Percentiles rank a stretch among this genome's conserved stretches.
These are phyloP conservation scores for Blastomyces percursus DNA, from an alignment of 2,329 filamentous ascomycete genomes.

Conservation along the genomic window DNA sequence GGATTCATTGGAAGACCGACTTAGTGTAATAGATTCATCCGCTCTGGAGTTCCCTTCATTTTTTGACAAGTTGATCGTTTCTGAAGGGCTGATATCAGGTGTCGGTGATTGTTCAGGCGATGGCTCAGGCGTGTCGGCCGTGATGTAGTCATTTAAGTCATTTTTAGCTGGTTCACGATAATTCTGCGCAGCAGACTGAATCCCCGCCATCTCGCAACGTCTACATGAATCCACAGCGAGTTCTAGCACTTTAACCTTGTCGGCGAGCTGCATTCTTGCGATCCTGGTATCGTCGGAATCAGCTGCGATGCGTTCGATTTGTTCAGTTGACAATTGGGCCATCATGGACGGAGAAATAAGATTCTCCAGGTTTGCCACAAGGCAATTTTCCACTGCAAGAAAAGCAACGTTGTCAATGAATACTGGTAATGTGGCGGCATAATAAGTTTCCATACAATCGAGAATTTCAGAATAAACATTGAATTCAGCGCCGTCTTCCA, in stretches of 20 bases:
- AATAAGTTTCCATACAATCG: conserved; percentile 19
- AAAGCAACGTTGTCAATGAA: conserved; percentile 31
- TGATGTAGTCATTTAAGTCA: conserved; percentile 5
- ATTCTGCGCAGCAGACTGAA: conserved; percentile 12
- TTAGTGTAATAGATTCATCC: not conserved
- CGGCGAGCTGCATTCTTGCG: conserved; percentile 7
- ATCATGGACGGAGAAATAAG: conserved; percentile 25
- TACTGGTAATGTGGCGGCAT: conserved; percentile 19
- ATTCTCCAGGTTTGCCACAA: conserved; percentile 25
- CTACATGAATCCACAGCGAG: conserved; percentile 12
- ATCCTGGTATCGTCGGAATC: conserved; percentile 16
- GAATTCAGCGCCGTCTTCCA: conserved; percentile 7
- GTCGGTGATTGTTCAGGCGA: conserved; percentile 4
- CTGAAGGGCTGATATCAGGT: conserved; percentile 1
- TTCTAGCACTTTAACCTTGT: conserved; percentile 13
- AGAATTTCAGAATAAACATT: conserved; percentile 14
- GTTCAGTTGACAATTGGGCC: conserved; percentile 22
- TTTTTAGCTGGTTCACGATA: conserved; percentile 8
- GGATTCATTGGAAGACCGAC: conserved; percentile 4
- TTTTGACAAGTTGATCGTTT: not conserved
- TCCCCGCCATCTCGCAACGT: conserved; percentile 14
- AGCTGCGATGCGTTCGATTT: conserved; percentile 17
- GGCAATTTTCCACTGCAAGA: conserved; percentile 30
- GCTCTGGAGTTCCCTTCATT: not conserved
- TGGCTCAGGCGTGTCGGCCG: conserved; percentile 2